phyloP scores from a whole-genome alignment of 306 rosid species.

The Prunus kanzakura region DNA sequence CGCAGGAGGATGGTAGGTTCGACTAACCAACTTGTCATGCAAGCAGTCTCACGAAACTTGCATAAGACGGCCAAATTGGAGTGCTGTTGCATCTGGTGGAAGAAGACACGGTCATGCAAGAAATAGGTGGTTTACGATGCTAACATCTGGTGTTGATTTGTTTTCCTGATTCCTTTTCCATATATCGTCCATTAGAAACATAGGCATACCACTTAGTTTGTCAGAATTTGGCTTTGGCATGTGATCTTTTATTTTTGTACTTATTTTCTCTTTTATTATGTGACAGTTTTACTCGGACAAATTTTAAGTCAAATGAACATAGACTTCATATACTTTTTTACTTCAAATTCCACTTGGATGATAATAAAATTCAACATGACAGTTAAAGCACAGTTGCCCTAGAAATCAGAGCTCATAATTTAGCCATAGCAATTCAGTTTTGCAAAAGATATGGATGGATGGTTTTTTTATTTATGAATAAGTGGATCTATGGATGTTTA shows the following conservation, averaged over 20 bases:
- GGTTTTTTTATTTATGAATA: no score
- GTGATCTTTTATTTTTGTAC: not conserved
- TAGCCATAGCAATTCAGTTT: no score
- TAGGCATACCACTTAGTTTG: not conserved
- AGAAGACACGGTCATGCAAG: not conserved
- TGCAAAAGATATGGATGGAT: no score
- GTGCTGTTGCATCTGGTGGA: conserved; percentile 28
- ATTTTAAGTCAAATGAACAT: no score
- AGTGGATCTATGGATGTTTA: no score
- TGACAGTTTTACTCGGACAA: not conserved
- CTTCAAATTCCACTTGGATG: not conserved
- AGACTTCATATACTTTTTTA: no score
- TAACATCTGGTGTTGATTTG: conserved; percentile 15
- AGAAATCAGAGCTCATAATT: no score
- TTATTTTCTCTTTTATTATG: not conserved
- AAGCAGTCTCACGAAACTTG: not conserved
- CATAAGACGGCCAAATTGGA: conserved; percentile 17
- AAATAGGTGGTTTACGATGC: conserved; percentile 21
- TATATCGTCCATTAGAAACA: not conserved
- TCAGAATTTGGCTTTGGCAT: not conserved
- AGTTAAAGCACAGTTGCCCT: no score
- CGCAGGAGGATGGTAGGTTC: conserved; percentile 26
- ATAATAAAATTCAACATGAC: not conserved
- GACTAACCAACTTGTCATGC: conserved; percentile 8
- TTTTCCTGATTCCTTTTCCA: not conserved